Evolutionary conservation across 257 asterid species (phyloP), one percentile per base, ranked within the genome.

Genomic region (Oldenlandia corymbosa): DNA sequence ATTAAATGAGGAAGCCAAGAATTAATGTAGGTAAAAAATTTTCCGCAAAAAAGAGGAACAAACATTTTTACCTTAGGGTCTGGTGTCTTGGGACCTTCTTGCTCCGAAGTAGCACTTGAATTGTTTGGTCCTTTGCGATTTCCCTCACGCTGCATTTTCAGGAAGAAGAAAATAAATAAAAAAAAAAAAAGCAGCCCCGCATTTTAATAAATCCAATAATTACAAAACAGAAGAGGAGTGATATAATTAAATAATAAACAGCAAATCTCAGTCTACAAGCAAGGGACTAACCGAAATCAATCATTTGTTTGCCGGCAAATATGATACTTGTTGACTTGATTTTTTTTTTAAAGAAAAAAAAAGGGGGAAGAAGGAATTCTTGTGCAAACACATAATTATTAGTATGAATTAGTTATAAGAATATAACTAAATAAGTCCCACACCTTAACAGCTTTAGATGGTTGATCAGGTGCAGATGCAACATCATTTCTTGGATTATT

Each of bases 401-500:
- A n/a, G n/a, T n/a, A n/a, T n/a, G n/a, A n/a, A n/a, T n/a, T n/a
- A n/a, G n/a, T n/a, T n/a, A n/a, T n/a, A n/a, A n/a, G n/a, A n/a
- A n/a, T n/a, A n/a, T n/a, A n/a, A n/a, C n/a, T n/a, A n/a, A n/a
- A n/a, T 65, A 54, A 73, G 71, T 64, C 56, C 76, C 61, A 82
- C 98, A 82, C 98, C 95, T 86, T 91, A 72, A 82, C 85, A 67
- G 81, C 76, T 79, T 84, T 91, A 78, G 85, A 57, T 42, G 78
- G 86, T 70, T 34, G 39, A 34, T 78, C 66, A 34, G 93, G 71
- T 28, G 77, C 83, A 68, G 82, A 75, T 60, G 86, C 75, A 68
- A 64, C 71, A 66, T 73, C 83, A 51, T 30, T 82, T 72, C 76
- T 83, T 73, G 85, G 80, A 82, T 84, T 85, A 82, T 84, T 85